Base-by-base conservation (phyloP, 1,284 basidiomycete genomes). In the Pisolithus thermaeus region DNA sequence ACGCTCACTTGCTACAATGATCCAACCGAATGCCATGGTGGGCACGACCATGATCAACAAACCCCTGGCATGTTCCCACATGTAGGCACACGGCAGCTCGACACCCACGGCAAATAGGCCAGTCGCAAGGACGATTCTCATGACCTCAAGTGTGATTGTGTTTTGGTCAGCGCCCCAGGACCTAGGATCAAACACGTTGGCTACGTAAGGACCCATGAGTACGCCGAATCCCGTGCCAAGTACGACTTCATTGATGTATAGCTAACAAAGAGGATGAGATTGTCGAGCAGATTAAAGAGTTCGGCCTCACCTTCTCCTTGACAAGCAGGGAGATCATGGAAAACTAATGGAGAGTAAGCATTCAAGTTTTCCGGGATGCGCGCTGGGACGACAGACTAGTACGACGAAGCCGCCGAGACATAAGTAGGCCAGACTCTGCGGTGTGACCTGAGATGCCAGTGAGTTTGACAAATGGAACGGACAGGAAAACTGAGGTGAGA, bases 171-270 rank as follows among this genome's bases (percentile, higher is more conserved):
- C 69, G 4, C 79, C 80, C 94, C 93, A 97, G 0, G 74, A 72
- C 2, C 85, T 75, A 0, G 95, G 94, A 60, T 93, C 74, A 65
- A 97, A 91, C 12, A 92, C 73, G 43, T 80, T 78, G 23, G 85
- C 80, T 45, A 76, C 82, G 56, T 92, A 78, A 0, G 92, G 93
- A 0, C 92, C 86, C 55, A 87, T 78, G 44, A 81, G 59, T 53
- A 91, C 77, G 0, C 90, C 87, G 47, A 88, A 90, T 1, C 79
- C 75, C 0, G 92, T 94, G 3, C 93, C 92, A 38, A 97, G 82
- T 32, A 94, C 86, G 25, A 95, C 93, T 74, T 97, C 95, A 60
- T 93, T 95, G 59, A 97, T 83, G 66, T 89, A 96, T 3, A 96
- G 66, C 75, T 87, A 54, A 9, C 3, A 22, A 45, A 12, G 14